Base-by-base conservation (phyloP, 768 basidiomycete species). In the Collybia sordida region DNA sequence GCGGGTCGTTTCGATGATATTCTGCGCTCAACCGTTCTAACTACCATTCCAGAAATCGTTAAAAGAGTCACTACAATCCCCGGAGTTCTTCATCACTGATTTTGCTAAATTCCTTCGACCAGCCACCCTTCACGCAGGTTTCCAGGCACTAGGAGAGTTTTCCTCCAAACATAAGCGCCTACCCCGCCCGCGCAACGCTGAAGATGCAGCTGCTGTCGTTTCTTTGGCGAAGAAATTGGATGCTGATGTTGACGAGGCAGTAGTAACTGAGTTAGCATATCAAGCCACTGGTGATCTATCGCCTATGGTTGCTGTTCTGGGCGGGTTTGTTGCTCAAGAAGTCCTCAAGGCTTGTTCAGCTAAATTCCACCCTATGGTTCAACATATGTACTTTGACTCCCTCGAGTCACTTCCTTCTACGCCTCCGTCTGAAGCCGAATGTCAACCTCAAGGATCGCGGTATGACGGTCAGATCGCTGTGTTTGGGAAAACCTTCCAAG, bases 241-340 rank as follows among this genome's bases (percentile, higher is more conserved):
- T 28, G 63, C 75, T 8, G 86, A 95, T 42, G 83, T 80, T 11
- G 81, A 97, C 57, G 90, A 95, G 62, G 90, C 90, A 61, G 64
- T 91, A 18, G 63, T 98, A 18, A 81, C 82, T 42, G 92, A 97
- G 66, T 74, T 99, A 7, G 74, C 95, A 1, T 98, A 85, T 70
- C 95, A 99, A 65, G 93, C 97, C 0, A 77, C 81, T 9, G 97
- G 97, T 2, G 92, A 97, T 60, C 63, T 99, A 28, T 79, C 94
- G 17, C 96, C 97, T 14, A 72, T 98, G 51, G 82, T 88, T 49
- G 96, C 97, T 15, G 93, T 98, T 44, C 80, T 98, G 52, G 97
- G 97, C 55, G 97, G 93, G 3, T 98, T 98, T 62, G 93, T 98
- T 47, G 97, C 96, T 6, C 97, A 99, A 68, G 97, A 99, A 64